These are phyloP conservation scores for Phytophthora multivora DNA, from an alignment of 352 stramenopile species.

Conservation along the genomic window DNA sequence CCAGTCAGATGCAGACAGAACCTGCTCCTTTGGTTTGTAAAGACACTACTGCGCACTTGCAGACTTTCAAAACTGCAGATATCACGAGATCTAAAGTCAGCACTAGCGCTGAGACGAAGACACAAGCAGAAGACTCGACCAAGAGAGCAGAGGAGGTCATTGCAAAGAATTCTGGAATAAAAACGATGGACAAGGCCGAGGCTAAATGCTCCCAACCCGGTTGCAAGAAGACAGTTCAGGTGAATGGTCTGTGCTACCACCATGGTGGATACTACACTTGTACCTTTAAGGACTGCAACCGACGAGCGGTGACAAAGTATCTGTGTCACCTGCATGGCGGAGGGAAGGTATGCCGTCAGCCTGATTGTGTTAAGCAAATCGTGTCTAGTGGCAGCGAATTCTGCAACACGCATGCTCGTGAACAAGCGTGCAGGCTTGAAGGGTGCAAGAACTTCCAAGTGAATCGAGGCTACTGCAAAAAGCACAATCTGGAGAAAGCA, in stretches of 20 bases:
- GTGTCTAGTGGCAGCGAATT: not conserved
- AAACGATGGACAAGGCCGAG: not conserved
- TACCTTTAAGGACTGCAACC: conserved; percentile 6
- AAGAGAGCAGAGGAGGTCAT: no score
- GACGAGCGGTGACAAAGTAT: not conserved
- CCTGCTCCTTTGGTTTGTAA: not conserved
- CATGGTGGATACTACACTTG: conserved; percentile 9
- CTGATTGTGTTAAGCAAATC: not conserved
- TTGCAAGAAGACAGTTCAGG: not conserved
- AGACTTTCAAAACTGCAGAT: not conserved
- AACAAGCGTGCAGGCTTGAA: not conserved
- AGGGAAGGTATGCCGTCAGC: not conserved
- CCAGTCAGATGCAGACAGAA: not conserved
- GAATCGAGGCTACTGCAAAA: not conserved
- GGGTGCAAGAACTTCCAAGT: not conserved
- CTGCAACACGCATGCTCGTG: conserved; percentile 3
- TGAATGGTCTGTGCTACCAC: not conserved
- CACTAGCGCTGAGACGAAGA: not conserved
- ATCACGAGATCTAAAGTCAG: not conserved
- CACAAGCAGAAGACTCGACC: not conserved
- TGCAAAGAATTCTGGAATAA: no score
- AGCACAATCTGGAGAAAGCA: not conserved
- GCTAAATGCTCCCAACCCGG: not conserved
- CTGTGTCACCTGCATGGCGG: not conserved
- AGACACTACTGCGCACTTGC: not conserved